Evolutionary conservation across 2,329 filamentous ascomycete species (phyloP).

Genomic region (Hymenotorrendiella dingleyae): DNA sequence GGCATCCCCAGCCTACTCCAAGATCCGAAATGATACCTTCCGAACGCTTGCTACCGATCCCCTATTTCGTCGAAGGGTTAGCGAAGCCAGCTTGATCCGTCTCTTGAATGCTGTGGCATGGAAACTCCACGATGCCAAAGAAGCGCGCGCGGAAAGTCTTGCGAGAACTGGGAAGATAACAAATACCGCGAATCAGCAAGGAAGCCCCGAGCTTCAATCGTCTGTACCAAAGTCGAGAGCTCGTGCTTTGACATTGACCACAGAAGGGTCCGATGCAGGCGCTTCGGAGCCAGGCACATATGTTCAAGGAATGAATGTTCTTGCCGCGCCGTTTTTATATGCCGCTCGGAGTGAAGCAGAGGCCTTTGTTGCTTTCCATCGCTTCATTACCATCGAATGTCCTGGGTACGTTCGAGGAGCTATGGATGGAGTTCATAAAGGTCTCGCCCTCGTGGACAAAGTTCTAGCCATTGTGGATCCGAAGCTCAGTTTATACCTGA

Average conservation of each 20-base stretch:
- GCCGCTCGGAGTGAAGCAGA: conserved; percentile 91
- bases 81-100: conserved; percentile 89
- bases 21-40: conserved; percentile 98
- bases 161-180: conserved; percentile 15
- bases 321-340: conserved; percentile 93
- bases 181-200: conserved; percentile 22
- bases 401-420: conserved; percentile 91
- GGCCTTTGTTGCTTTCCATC: conserved; percentile 86
- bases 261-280: conserved; percentile 56
- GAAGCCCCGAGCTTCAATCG: conserved; percentile 25
- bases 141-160: conserved; percentile 27
- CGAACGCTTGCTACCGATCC: conserved; percentile 93
- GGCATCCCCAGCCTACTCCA: conserved; percentile 88
- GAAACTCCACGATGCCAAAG: conserved; percentile 77
- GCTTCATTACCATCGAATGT: conserved; percentile 79
- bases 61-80: conserved; percentile 92
- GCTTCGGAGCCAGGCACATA: conserved; percentile 72
- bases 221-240: conserved; percentile 36
- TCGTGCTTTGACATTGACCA: conserved; percentile 55
- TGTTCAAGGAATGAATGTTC: conserved; percentile 98
- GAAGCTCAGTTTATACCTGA: conserved; percentile 77
- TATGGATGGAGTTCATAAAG: conserved; percentile 95
- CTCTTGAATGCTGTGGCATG: conserved; percentile 93
- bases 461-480: conserved; percentile 88
- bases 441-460: conserved; percentile 84